Conservation (phyloP, 2,329 filamentous ascomycete species). For the Fusarium albidum region DNA sequence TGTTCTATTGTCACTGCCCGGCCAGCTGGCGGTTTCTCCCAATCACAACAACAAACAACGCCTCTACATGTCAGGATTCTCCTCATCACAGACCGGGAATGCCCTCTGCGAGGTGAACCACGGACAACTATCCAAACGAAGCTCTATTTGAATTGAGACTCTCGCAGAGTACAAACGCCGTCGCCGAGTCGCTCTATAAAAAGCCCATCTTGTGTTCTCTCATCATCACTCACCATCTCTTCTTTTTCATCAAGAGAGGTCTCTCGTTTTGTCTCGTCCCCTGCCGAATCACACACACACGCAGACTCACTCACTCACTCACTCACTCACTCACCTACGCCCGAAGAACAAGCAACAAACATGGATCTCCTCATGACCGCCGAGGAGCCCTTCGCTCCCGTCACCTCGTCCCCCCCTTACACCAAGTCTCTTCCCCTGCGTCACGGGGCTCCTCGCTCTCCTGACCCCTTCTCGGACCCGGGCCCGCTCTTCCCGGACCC, state of each 20-base stretch:
- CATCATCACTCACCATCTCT: not conserved
- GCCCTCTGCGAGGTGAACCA: not conserved
- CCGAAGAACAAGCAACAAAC: not conserved
- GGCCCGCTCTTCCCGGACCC: constrained; percentile 1
- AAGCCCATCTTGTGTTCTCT: not conserved
- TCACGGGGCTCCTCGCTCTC: constrained; percentile 13
- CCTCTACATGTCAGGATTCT: too few relatives aligned
- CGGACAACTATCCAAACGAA: not conserved
- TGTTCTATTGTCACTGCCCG: constrained; percentile 16
- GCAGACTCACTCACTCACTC: not conserved
- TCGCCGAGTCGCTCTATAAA: not conserved
- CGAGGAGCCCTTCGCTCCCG: constrained; percentile 35
- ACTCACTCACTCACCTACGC: not conserved
- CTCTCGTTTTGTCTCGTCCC: too few relatives aligned
- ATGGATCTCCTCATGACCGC: constrained; percentile 42
- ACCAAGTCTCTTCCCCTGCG: constrained; percentile 5
- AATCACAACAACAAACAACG: constrained; percentile 1
- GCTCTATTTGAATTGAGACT: not conserved
- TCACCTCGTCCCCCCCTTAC: constrained; percentile 12
- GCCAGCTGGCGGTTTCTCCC: not conserved
- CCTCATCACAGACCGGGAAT: constrained; percentile 1
- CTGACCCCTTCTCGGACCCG: not conserved
- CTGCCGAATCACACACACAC: too few relatives aligned
- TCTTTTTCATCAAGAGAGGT: too few relatives aligned
- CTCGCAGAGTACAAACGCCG: not conserved